Percentiles rank a stretch among this genome's conserved stretches.
Evolutionary conservation across 1,284 basidiomycete species (phyloP).

Genomic region (Puccinia hordei): DNA sequence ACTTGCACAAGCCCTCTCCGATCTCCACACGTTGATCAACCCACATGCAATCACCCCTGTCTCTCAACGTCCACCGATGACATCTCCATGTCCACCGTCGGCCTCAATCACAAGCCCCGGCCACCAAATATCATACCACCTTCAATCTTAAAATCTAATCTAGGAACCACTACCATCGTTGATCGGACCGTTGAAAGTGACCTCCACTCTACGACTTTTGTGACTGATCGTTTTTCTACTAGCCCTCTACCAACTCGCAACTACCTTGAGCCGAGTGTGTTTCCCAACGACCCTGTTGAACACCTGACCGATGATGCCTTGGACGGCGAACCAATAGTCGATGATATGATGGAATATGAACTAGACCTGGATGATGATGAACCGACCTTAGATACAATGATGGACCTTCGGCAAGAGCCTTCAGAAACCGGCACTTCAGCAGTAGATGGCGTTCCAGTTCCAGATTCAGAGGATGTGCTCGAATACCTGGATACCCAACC

Average conservation of each 20-base stretch:
- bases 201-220: conserved; percentile 1
- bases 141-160: conserved; percentile 21
- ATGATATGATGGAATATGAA: conserved; percentile 49
- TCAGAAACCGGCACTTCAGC: conserved; percentile 45
- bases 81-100: neutral
- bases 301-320: conserved; percentile 38
- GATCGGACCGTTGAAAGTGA: conserved; percentile 8
- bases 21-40: neutral
- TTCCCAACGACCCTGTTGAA: conserved; percentile 20
- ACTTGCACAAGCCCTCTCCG: conserved; percentile 1
- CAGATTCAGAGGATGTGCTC: conserved; percentile 34
- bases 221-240: conserved; percentile 20
- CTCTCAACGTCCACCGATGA: conserved; percentile 14
- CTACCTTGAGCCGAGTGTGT: conserved; percentile 8
- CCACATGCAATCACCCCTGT: neutral
- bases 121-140: conserved; percentile 40
- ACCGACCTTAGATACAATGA: neutral
- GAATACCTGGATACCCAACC: conserved; percentile 26
- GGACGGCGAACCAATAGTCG: conserved; percentile 48
- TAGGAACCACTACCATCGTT: neutral
- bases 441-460: conserved; percentile 43
- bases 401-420: conserved; percentile 30
- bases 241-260: neutral
- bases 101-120: neutral
- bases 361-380: conserved; percentile 24